A percentile compares a stretch with the other conserved stretches of the same genome.
Evolutionary conservation across 192 early-diverging fungal species (phyloP).

Genomic region (Powellomyces hirtus): DNA sequence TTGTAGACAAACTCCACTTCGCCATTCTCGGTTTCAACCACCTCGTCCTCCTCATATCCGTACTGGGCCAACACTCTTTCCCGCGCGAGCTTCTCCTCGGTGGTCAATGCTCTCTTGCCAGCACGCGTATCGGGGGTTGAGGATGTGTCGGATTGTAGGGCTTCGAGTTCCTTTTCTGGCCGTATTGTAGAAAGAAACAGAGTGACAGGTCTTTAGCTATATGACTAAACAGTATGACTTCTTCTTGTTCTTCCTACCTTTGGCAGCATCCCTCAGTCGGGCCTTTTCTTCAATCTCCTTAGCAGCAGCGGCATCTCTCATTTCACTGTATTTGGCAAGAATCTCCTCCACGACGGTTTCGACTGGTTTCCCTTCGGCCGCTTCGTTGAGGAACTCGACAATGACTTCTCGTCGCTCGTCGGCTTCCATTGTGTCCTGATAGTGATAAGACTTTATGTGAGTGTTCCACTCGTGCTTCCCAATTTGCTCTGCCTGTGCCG

Average conservation of each 20-base stretch:
- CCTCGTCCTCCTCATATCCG: conserved; percentile 24
- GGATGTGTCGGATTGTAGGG: not conserved
- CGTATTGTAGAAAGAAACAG: too few relatives aligned
- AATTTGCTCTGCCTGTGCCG: too few relatives aligned
- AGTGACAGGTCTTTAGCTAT: conserved; percentile 9
- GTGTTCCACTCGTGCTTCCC: not conserved
- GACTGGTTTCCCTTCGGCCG: conserved; percentile 11
- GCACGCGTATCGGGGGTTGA: not conserved
- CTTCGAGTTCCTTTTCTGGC: conserved; percentile 33
- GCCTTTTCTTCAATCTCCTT: conserved; percentile 2
- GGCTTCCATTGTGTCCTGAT: conserved; percentile 60
- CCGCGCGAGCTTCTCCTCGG: conserved; percentile 24
- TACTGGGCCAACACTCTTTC: conserved; percentile 24
- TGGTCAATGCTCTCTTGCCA: conserved; percentile 20
- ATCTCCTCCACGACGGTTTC: not conserved
- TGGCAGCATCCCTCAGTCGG: conserved; percentile 7
- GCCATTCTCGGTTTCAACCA: conserved; percentile 59
- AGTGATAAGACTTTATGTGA: too few relatives aligned
- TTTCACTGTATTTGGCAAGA: not conserved
- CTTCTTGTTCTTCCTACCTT: too few relatives aligned
- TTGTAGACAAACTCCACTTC: conserved; percentile 66
- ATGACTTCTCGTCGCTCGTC: conserved; percentile 69
- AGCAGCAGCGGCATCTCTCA: not conserved
- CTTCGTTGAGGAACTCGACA: conserved; percentile 64
- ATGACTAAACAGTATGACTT: conserved; percentile 9